Conservation (phyloP, 192 early-diverging fungal species). For the Polychytrium aggregatum region DNA sequence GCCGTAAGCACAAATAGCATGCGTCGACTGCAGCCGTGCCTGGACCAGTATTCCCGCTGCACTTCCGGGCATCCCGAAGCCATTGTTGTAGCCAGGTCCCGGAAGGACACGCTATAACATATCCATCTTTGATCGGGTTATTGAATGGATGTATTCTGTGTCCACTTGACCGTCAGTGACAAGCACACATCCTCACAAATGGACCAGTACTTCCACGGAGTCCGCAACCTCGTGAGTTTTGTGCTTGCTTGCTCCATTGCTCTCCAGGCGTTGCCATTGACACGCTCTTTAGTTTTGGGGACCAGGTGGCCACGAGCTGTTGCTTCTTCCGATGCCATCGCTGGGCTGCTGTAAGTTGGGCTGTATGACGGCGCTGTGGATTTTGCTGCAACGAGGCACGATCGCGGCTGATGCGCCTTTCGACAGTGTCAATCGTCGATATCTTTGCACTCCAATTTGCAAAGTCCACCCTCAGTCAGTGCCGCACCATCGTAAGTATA, state of each 20-base stretch:
- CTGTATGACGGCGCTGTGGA: background rate
- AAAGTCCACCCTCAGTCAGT: conserved; percentile 33
- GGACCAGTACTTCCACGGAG: conserved; percentile 49
- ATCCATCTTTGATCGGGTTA: too few species aligned
- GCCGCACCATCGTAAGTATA: conserved; percentile 7
- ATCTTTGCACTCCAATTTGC: conserved; percentile 46
- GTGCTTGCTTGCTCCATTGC: background rate
- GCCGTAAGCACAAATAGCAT: conserved; percentile 14
- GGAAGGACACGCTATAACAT: too few species aligned
- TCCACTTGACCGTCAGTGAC: too few species aligned
- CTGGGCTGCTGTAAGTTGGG: conserved; percentile 14
- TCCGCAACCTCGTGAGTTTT: conserved; percentile 39
- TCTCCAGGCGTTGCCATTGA: background rate
- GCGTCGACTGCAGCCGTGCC: too few species aligned
- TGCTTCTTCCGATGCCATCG: conserved; percentile 37
- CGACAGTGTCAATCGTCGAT: conserved; percentile 10
- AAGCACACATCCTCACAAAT: too few species aligned
- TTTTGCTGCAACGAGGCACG: background rate
- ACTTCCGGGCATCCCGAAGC: too few species aligned
- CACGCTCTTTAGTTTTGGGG: conserved; percentile 55
- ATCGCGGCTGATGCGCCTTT: background rate
- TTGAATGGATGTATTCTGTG: too few species aligned
- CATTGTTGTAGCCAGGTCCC: too few species aligned
- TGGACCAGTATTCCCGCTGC: too few species aligned
- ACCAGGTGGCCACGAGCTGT: conserved; percentile 50